Evolutionary conservation across 2,329 filamentous ascomycete species (phyloP).

Genomic region (Colletotrichum karsti): DNA sequence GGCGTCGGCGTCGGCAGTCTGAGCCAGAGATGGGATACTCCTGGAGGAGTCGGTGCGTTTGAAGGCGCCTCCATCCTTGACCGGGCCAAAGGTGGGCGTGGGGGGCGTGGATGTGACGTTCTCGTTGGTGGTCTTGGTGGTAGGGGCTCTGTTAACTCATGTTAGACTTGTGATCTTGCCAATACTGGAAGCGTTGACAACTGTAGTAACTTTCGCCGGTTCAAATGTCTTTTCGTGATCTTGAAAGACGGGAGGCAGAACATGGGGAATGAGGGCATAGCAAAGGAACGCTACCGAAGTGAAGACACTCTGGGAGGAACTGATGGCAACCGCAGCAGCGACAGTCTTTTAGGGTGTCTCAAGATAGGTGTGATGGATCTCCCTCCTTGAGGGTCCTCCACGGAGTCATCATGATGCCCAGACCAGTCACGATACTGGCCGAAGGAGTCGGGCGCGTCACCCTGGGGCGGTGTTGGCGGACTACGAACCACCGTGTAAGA

Average conservation of each 20-base stretch:
- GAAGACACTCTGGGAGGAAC: conserved; percentile 23
- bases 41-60: conserved; percentile 20
- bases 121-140: conserved; percentile 24
- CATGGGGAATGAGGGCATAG: conserved; percentile 11
- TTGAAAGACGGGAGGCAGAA: conserved; percentile 14
- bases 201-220: conserved; percentile 5
- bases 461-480: conserved; percentile 25
- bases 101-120: conserved; percentile 21
- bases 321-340: conserved; percentile 13
- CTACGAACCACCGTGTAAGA: conserved; percentile 29
- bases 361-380: conserved; percentile 1
- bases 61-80: conserved; percentile 22
- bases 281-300: conserved; percentile 19
- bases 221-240: neutral
- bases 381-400: conserved; percentile 24
- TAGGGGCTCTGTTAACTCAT: conserved; percentile 4
- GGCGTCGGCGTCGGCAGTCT: conserved; percentile 7
- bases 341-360: conserved; percentile 23
- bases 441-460: conserved; percentile 19
- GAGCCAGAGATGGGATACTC: conserved; percentile 21
- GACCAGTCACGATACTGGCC: conserved; percentile 15
- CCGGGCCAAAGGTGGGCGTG: conserved; percentile 22
- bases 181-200: neutral
- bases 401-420: neutral
- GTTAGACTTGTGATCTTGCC: neutral